Evolutionary conservation across 805 yeast genomes (phyloP).

Genomic region (Diddensiella transvaalensis): DNA sequence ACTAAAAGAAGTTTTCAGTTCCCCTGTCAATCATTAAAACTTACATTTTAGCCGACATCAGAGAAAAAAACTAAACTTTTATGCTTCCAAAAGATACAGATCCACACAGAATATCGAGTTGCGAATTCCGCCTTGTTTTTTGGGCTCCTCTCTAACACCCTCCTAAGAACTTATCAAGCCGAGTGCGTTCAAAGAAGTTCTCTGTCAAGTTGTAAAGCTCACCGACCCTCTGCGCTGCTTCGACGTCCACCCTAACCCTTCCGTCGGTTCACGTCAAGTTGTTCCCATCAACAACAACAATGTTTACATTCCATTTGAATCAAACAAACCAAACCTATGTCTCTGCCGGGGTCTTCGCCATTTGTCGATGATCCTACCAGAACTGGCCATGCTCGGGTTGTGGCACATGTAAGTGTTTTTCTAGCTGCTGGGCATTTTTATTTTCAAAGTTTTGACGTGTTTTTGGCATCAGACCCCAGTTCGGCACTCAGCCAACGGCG

Average conservation of each 20-base stretch:
- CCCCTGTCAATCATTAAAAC: too few relatives aligned
- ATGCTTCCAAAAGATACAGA: background rate
- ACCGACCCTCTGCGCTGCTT: too few relatives aligned
- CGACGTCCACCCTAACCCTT: too few relatives aligned
- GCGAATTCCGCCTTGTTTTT: background rate
- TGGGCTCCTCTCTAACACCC: background rate
- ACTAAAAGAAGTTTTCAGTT: background rate
- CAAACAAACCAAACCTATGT: background rate
- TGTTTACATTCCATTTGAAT: background rate
- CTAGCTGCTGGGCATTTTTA: too few relatives aligned
- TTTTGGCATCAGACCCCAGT: too few relatives aligned
- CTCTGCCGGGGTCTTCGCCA: conserved; percentile 13
- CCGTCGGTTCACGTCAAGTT: background rate
- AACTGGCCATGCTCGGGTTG: background rate
- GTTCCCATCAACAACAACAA: too few relatives aligned
- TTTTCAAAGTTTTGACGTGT: too few relatives aligned
- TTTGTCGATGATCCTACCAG: conserved; percentile 15
- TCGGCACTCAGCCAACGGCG: too few relatives aligned
- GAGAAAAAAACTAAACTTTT: conserved; percentile 1
- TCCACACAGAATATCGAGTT: background rate
- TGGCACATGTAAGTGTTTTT: too few relatives aligned
- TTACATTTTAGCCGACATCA: conserved; percentile 15
- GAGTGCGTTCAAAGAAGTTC: too few relatives aligned
- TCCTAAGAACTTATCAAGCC: background rate
- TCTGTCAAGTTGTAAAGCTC: too few relatives aligned